Conservation (phyloP, 2,329 filamentous ascomycete species). For the Chaetomiaceae sp. region DNA sequence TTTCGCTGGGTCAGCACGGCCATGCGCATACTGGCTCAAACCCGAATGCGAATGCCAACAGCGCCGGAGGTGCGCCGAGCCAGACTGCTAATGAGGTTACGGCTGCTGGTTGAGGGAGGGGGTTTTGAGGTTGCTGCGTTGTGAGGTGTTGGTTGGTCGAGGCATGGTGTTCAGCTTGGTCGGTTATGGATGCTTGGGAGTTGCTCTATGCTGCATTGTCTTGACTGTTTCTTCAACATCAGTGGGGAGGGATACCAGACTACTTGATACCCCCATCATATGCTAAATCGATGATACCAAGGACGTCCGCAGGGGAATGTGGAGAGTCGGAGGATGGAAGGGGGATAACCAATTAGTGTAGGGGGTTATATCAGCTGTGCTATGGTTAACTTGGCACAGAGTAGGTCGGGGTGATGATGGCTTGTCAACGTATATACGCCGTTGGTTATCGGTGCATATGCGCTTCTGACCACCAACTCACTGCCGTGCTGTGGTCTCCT, state of each 20-base stretch:
- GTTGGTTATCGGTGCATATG: no score
- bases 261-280: not conserved
- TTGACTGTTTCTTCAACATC: not conserved
- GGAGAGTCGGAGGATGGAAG: not conserved
- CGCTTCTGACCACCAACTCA: no score
- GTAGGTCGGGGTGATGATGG: no score
- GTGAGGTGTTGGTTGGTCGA: not conserved
- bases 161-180: not conserved
- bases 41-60: not conserved
- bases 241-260: not conserved
- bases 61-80: constrained; percentile 7
- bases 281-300: not conserved
- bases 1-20: constrained; percentile 33
- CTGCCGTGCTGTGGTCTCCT: no score
- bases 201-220: not conserved
- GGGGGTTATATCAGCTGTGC: no score
- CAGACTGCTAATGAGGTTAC: constrained; percentile 10
- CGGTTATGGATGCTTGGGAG: not conserved
- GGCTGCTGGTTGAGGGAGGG: constrained; percentile 1
- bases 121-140: not conserved
- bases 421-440: no score
- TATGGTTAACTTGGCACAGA: no score
- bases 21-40: not conserved
- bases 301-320: not conserved
- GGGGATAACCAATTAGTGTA: not conserved